Conservation (phyloP, 176 grass and related monocot genomes). For the Elaeis guineensis region DNA sequence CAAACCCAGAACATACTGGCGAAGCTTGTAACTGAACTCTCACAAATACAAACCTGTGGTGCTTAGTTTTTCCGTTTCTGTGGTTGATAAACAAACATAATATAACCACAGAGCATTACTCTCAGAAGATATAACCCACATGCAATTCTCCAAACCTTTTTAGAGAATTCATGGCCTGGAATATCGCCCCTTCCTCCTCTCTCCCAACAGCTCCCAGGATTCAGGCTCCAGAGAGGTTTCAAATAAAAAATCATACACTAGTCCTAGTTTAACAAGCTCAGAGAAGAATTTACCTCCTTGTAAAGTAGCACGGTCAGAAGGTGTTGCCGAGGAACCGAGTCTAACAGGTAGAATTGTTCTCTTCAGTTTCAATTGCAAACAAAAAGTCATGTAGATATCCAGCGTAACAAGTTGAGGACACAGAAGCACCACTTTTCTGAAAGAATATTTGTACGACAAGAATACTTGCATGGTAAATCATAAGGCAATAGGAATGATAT, state of each 20-base stretch:
- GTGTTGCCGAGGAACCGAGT: constrained; percentile 37
- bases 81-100: no score
- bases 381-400: no score
- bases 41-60: no score
- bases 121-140: not conserved
- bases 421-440: no score
- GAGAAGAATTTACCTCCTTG: constrained; percentile 24
- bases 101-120: not conserved
- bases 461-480: no score
- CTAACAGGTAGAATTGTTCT: constrained; percentile 27
- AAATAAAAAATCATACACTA: constrained; percentile 20
- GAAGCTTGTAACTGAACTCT: no score
- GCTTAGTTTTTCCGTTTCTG: no score
- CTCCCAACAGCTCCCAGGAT: constrained; percentile 32
- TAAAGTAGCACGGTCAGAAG: constrained; percentile 51
- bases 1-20: no score
- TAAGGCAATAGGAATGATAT: no score
- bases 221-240: constrained; percentile 38
- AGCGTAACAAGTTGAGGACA: no score
- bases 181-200: constrained; percentile 53
- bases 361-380: no score
- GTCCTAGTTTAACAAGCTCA: constrained; percentile 14
- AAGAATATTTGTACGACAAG: no score
- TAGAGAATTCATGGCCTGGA: constrained; percentile 56
- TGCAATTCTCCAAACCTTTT: not conserved